A percentile compares a stretch with the other conserved stretches of the same genome.
Conservation (phyloP, 768 basidiomycete species). For the Rickenella mellea region DNA sequence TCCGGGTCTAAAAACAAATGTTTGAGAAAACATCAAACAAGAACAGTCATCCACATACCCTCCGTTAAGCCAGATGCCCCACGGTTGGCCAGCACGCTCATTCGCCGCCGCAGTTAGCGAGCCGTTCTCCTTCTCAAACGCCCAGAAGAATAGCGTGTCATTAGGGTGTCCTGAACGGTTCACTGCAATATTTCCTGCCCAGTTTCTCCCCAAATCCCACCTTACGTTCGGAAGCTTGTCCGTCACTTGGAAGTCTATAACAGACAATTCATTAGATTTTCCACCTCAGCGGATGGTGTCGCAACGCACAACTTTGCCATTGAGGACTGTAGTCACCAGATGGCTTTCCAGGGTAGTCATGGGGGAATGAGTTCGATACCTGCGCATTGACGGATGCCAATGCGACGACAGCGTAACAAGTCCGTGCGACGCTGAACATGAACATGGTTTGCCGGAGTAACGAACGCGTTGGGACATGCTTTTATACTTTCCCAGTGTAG, state of each 20-base stretch:
- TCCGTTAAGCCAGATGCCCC: conserved; percentile 71
- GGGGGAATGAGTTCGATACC: conserved; percentile 30
- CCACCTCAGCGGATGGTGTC: not conserved
- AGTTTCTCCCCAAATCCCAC: conserved; percentile 33
- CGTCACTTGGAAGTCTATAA: conserved; percentile 51
- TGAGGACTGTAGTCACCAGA: conserved; percentile 37
- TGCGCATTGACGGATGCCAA: too few relatives aligned
- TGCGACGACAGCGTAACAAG: too few relatives aligned
- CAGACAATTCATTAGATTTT: not conserved
- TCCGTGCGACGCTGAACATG: too few relatives aligned
- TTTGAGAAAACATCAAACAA: not conserved
- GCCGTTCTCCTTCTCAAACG: conserved; percentile 44
- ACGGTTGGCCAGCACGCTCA: conserved; percentile 36
- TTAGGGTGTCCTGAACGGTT: conserved; percentile 51
- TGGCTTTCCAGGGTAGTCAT: conserved; percentile 37
- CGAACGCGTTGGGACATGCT: too few relatives aligned
- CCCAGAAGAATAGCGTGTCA: conserved; percentile 59
- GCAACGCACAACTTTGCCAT: conserved; percentile 52
- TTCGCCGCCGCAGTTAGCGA: conserved; percentile 37
- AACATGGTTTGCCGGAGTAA: too few relatives aligned
- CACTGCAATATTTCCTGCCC: conserved; percentile 57
- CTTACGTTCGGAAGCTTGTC: conserved; percentile 49
- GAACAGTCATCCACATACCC: conserved; percentile 31
- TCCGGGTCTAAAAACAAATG: conserved; percentile 37
- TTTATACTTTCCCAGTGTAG: too few relatives aligned